These are phyloP conservation scores for Wallacemonas sp. DNA, from an alignment of 208 protist species.

Conservation along the genomic window DNA sequence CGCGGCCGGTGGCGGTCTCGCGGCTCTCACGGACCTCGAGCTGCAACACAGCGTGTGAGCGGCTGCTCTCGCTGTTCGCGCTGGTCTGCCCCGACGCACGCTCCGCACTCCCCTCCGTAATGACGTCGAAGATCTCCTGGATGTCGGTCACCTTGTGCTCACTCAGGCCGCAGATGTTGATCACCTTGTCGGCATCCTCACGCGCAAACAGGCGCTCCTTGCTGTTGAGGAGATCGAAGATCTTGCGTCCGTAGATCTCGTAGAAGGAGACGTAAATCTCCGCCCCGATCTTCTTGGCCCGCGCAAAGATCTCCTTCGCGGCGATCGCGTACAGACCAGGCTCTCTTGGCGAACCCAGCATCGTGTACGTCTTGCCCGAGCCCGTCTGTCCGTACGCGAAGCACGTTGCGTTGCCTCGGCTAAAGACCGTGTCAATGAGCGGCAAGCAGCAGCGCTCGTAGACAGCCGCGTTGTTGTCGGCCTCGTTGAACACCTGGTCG, in stretches of 20 bases:
- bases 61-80: constrained; percentile 91
- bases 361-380: constrained; percentile 94
- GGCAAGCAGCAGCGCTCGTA: constrained; percentile 93
- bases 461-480: constrained; percentile 88
- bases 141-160: constrained; percentile 86
- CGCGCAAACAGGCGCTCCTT: constrained; percentile 91
- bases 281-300: constrained; percentile 52
- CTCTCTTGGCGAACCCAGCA: constrained; percentile 88
- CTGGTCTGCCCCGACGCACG: constrained; percentile 91
- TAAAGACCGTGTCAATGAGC: constrained; percentile 96
- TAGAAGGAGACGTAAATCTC: constrained; percentile 92
- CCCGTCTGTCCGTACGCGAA: constrained; percentile 99
- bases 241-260: constrained; percentile 97
- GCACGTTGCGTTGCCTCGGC: constrained; percentile 94
- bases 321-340: constrained; percentile 95
- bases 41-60: constrained; percentile 93
- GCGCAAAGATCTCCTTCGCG: constrained; percentile 93
- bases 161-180: constrained; percentile 95
- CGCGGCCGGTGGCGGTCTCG: constrained; percentile 30
- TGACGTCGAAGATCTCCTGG: constrained; percentile 90
- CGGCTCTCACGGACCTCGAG: constrained; percentile 70
- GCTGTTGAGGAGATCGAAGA: constrained; percentile 97
- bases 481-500: constrained; percentile 95
- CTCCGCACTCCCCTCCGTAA: constrained; percentile 85
- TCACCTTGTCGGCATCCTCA: constrained; percentile 94